Conservation (phyloP, 805 yeast species). For the Wickerhamomyces ciferrii region DNA sequence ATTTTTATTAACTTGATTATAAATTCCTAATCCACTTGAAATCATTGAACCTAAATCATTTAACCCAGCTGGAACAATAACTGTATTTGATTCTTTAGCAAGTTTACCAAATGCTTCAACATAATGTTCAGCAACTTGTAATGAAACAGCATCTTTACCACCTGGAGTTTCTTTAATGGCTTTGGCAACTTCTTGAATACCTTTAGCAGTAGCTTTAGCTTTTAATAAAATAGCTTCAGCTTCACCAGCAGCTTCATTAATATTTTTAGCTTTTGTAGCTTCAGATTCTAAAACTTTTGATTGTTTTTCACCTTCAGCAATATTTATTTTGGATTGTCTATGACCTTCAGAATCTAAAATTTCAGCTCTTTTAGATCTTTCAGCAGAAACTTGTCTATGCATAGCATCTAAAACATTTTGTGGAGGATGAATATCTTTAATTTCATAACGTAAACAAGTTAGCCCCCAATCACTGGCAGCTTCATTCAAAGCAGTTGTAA, state of each 20-base stretch:
- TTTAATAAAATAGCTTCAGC: slow-evolving; percentile 61
- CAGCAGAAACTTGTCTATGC: slow-evolving; percentile 89
- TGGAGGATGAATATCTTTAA: slow-evolving; percentile 87
- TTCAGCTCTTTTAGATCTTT: slow-evolving; percentile 82
- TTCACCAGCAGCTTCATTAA: slow-evolving; percentile 71
- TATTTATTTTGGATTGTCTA: slow-evolving; percentile 72
- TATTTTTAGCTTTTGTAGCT: slow-evolving; percentile 54
- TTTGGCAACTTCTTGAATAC: slow-evolving; percentile 56
- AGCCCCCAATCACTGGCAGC: slow-evolving; percentile 88
- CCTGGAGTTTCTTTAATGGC: slow-evolving; percentile 67
- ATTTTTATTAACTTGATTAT: slow-evolving; percentile 41
- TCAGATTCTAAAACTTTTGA: slow-evolving; percentile 72
- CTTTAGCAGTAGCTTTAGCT: slow-evolving; percentile 71
- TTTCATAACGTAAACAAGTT: slow-evolving; percentile 77
- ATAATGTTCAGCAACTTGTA: slow-evolving; percentile 80
- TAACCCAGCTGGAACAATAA: slow-evolving; percentile 71
- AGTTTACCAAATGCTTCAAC: slow-evolving; percentile 76
- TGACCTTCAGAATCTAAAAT: slow-evolving; percentile 84
- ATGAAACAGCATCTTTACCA: slow-evolving; percentile 69
- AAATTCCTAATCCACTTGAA: slow-evolving; percentile 73
- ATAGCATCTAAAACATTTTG: slow-evolving; percentile 79
- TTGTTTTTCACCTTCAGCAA: slow-evolving; percentile 77
- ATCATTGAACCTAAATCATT: slow-evolving; percentile 71
- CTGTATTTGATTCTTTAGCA: slow-evolving; percentile 77
- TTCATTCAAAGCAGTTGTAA: slow-evolving; percentile 74